Evolutionary conservation across 2,329 filamentous ascomycete genomes (phyloP).

Genomic region (Clonostachys solani): DNA sequence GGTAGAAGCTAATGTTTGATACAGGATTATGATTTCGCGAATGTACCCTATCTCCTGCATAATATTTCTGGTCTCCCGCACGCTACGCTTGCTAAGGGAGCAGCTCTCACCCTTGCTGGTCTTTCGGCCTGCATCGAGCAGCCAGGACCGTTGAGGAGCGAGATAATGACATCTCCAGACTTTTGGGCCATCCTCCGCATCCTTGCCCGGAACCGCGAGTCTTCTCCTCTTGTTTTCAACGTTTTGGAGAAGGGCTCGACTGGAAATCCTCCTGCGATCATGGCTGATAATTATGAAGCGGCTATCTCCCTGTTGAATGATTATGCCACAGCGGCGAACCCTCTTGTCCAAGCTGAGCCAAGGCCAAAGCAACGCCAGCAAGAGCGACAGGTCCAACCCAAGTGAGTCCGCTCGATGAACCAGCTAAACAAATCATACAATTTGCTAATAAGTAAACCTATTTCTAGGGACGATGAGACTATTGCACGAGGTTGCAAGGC

Average conservation of each 20-base stretch:
- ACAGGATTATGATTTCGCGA: conserved; percentile 84
- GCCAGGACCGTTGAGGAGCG: conserved; percentile 74
- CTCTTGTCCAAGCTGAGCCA: conserved; percentile 65
- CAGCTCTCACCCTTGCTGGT: conserved; percentile 72
- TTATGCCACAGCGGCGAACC: conserved; percentile 78
- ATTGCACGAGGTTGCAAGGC: conserved; percentile 77
- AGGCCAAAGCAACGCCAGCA: conserved; percentile 25
- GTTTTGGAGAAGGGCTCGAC: conserved; percentile 77
- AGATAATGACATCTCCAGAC: conserved; percentile 93
- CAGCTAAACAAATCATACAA: conserved; percentile 10
- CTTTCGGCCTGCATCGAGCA: conserved; percentile 76
- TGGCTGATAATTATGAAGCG: conserved; percentile 92
- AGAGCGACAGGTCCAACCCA: conserved; percentile 13
- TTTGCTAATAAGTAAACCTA: not conserved
- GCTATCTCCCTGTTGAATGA: conserved; percentile 81
- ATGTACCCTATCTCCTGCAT: conserved; percentile 87
- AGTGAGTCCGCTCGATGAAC: conserved; percentile 1
- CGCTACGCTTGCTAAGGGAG: conserved; percentile 70
- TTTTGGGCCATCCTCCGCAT: conserved; percentile 90
- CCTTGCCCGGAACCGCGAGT: conserved; percentile 64
- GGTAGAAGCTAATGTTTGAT: not conserved
- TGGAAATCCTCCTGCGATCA: conserved; percentile 75
- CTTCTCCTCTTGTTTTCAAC: conserved; percentile 75
- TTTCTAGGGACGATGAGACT: conserved; percentile 38
- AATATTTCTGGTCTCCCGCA: conserved; percentile 84